These are phyloP conservation scores for Haematococcus sp. DNA, from an alignment of 139 green algal species.

Conservation along the genomic window DNA sequence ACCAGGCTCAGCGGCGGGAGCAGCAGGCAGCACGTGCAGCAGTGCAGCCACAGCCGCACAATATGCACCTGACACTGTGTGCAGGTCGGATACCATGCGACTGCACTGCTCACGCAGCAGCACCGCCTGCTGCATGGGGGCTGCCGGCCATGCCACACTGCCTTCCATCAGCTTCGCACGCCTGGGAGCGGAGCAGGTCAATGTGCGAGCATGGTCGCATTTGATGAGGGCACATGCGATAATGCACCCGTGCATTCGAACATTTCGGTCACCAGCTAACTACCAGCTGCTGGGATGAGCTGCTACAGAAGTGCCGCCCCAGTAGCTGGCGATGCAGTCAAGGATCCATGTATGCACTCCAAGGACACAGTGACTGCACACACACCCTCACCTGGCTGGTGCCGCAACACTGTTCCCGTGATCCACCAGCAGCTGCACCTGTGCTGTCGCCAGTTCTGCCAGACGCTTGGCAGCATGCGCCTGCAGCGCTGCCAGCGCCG, in stretches of 20 bases:
- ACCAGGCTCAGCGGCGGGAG: background rate
- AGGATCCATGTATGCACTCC: no score
- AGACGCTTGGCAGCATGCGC: conserved; percentile 29
- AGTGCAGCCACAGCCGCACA: background rate
- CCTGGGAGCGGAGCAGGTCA: background rate
- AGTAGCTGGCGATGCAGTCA: no score
- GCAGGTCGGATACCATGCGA: conserved; percentile 21
- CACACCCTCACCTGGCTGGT: conserved; percentile 9
- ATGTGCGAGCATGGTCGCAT: no score
- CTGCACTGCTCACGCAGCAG: conserved; percentile 9
- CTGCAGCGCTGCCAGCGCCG: background rate
- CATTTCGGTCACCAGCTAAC: no score
- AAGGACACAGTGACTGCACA: no score
- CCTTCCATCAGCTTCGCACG: conserved; percentile 1
- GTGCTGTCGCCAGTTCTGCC: conserved; percentile 32
- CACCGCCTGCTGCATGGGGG: conserved; percentile 19
- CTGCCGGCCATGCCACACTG: conserved; percentile 17
- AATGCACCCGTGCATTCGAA: no score
- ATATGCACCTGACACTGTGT: conserved; percentile 5
- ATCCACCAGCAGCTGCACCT: conserved; percentile 40
- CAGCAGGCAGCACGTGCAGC: background rate
- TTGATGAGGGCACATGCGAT: no score
- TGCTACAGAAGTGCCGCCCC: no score
- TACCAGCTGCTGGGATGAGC: no score
- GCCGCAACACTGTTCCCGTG: conserved; percentile 26